phyloP scores from a whole-genome alignment of 345 rosid genomes.

The Eucalyptus sp. region DNA sequence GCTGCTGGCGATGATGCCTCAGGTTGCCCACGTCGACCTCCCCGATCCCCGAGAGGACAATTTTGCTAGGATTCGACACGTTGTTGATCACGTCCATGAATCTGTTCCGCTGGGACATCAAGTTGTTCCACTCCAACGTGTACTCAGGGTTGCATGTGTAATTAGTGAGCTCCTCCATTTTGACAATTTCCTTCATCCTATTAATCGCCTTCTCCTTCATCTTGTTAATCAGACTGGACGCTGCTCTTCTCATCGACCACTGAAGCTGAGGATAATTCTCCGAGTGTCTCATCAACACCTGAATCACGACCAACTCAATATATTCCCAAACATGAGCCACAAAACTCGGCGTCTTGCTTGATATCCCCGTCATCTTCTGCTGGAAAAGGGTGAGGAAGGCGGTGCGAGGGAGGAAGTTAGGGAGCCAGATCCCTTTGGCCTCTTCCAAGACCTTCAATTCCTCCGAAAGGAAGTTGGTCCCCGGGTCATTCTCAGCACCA shows the following conservation, averaged over 20 bases:
- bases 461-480: background rate
- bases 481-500: background rate
- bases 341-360: background rate
- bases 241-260: background rate
- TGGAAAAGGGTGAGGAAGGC: conserved; percentile 6
- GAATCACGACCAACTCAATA: conserved; percentile 3
- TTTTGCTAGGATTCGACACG: accelerated
- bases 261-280: conserved; percentile 10
- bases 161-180: conserved; percentile 4
- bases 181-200: conserved; percentile 11
- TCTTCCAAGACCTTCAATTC: conserved; percentile 21
- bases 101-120: background rate
- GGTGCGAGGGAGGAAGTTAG: conserved; percentile 9
- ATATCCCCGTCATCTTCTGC: conserved; percentile 4
- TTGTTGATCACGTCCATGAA: background rate
- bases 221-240: conserved; percentile 2
- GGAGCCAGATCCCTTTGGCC: conserved; percentile 9
- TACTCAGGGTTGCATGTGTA: conserved; percentile 20
- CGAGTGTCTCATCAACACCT: background rate
- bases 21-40: background rate
- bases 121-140: background rate
- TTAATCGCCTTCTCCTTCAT: conserved; percentile 6
- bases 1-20: background rate
- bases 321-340: conserved; percentile 7
- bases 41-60: background rate